Evolutionary conservation across 2,329 filamentous ascomycete genomes (phyloP).

Genomic region (Trichophyton schoenleinii): DNA sequence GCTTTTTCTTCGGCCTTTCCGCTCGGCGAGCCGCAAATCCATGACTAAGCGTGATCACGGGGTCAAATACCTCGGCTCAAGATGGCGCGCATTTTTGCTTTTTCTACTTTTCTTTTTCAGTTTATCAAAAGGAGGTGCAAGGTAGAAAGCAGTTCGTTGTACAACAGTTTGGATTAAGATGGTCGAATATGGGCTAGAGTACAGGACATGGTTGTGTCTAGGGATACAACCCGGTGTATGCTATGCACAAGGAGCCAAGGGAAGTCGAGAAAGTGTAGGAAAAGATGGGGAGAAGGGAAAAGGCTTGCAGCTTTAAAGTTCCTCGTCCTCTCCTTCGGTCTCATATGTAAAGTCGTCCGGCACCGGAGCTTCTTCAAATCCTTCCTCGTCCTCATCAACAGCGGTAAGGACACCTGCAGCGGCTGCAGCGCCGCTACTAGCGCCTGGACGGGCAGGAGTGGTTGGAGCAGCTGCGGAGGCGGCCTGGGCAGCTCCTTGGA

Average conservation of each 20-base stretch:
- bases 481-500: slow-evolving; percentile 17
- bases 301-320: not conserved
- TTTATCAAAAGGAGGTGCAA: too few species aligned
- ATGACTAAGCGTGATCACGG: not conserved
- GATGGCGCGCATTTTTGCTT: not conserved
- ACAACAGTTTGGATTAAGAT: not conserved
- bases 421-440: slow-evolving; percentile 48
- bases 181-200: not conserved
- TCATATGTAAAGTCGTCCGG: slow-evolving; percentile 38
- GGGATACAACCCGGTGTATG: not conserved
- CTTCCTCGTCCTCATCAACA: slow-evolving; percentile 58
- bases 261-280: not conserved
- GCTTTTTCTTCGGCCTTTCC: not conserved
- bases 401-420: slow-evolving; percentile 72
- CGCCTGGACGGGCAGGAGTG: slow-evolving; percentile 17
- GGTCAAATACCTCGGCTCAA: not conserved
- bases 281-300: not conserved
- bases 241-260: not conserved
- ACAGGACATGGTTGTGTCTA: not conserved
- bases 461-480: slow-evolving; percentile 11
- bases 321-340: slow-evolving; percentile 28
- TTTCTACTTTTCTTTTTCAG: too few species aligned
- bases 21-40: not conserved
- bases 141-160: not conserved
- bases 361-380: slow-evolving; percentile 36